phyloP scores from a whole-genome alignment of 139 green algal genomes.

The Chlorella sp. region DNA sequence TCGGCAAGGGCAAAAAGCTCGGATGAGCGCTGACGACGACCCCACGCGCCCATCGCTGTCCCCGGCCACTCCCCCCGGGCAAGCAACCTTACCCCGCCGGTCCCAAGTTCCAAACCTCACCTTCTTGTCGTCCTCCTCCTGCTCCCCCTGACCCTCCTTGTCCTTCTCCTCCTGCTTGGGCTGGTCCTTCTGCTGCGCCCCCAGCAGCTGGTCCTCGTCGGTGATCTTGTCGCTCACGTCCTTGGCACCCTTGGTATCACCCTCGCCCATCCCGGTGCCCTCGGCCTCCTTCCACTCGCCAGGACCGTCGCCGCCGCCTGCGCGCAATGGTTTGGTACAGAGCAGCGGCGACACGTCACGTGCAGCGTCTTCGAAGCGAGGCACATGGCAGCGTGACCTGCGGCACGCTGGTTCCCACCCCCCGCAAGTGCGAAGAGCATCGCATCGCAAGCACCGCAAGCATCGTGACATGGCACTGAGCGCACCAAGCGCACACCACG shows the following conservation, averaged over 20 bases:
- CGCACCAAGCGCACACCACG: too few species aligned
- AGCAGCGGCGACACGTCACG: too few species aligned
- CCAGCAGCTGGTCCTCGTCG: conserved; percentile 93
- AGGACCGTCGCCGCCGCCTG: conserved; percentile 34
- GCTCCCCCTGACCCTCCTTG: conserved; percentile 17
- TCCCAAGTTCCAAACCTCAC: neutral
- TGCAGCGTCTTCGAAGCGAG: too few species aligned
- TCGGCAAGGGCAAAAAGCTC: too few species aligned
- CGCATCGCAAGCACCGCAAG: too few species aligned
- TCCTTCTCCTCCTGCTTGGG: conserved; percentile 40
- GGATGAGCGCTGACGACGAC: too few species aligned
- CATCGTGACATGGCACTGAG: too few species aligned
- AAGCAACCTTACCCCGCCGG: neutral
- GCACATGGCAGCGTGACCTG: too few species aligned
- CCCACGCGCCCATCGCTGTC: neutral
- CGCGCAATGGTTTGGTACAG: too few species aligned
- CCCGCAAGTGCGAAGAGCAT: too few species aligned
- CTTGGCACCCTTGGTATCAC: conserved; percentile 54
- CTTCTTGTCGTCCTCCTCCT: neutral
- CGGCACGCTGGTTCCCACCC: too few species aligned
- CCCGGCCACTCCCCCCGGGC: too few species aligned
- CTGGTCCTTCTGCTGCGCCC: conserved; percentile 60
- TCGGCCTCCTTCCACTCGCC: conserved; percentile 51
- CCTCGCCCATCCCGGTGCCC: conserved; percentile 86
- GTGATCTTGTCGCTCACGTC: conserved; percentile 92